Evolutionary conservation across 768 basidiomycete genomes (phyloP).

Genomic region (Rhodosporidiobolus odoratus): DNA sequence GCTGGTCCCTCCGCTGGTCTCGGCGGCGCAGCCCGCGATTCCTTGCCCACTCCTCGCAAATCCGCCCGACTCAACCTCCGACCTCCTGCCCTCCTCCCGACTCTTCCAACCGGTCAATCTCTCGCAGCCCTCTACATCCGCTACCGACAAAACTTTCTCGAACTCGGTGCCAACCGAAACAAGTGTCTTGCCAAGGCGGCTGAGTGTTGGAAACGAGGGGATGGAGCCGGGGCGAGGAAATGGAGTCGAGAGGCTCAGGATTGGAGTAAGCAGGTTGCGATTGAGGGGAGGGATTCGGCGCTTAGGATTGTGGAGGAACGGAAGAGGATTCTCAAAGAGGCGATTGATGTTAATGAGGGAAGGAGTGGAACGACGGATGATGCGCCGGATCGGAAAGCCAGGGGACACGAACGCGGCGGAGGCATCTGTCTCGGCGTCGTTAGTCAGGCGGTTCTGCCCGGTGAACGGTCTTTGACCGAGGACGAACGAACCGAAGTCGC

Average conservation of each 20-base stretch:
- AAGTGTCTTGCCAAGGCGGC: slow-evolving; percentile 91
- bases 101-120: slow-evolving; percentile 75
- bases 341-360: slow-evolving; percentile 60
- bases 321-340: slow-evolving; percentile 66
- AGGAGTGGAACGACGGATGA: slow-evolving; percentile 68
- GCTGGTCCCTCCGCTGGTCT: background rate
- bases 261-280: slow-evolving; percentile 81
- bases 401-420: slow-evolving; percentile 71
- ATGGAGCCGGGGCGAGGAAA: slow-evolving; percentile 89
- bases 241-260: slow-evolving; percentile 93
- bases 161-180: slow-evolving; percentile 88
- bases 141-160: slow-evolving; percentile 79
- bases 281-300: slow-evolving; percentile 79
- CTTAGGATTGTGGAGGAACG: slow-evolving; percentile 78
- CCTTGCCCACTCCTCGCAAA: slow-evolving; percentile 28
- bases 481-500: slow-evolving; percentile 85
- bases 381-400: slow-evolving; percentile 64
- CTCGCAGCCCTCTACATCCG: slow-evolving; percentile 78
- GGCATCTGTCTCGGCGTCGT: slow-evolving; percentile 87
- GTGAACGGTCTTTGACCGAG: slow-evolving; percentile 53
- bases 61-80: slow-evolving; percentile 81
- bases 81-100: slow-evolving; percentile 76
- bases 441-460: slow-evolving; percentile 49
- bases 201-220: slow-evolving; percentile 90
- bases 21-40: too few species aligned